These are phyloP conservation scores for Polyrhizophydium stewartii DNA, from an alignment of 371 early-diverging fungal species.

Conservation along the genomic window DNA sequence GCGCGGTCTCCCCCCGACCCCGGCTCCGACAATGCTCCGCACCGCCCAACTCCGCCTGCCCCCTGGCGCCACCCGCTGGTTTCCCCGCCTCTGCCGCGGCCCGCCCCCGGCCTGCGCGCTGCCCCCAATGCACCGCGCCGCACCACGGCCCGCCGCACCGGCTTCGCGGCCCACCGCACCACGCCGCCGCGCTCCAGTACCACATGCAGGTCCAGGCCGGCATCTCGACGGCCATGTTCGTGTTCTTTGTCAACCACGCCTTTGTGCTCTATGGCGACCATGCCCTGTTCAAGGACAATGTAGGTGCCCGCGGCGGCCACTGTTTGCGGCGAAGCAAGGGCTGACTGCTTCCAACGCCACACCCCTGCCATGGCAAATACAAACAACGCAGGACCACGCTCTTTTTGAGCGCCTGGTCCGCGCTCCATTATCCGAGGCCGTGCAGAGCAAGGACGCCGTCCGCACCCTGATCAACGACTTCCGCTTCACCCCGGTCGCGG, in stretches of 20 bases:
- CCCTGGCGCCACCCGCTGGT: no score
- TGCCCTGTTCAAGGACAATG: slow-evolving; percentile 38
- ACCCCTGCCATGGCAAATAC: no score
- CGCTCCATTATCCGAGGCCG: slow-evolving; percentile 1
- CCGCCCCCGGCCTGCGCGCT: no score
- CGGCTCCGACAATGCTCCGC: no score
- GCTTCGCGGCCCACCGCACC: no score
- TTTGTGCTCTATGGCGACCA: slow-evolving; percentile 20
- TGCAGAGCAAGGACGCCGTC: slow-evolving; percentile 13
- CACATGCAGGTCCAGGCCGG: slow-evolving; percentile 3
- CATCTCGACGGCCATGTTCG: slow-evolving; percentile 23
- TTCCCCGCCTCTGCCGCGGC: no score
- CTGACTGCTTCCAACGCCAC: no score
- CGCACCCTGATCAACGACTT: slow-evolving; percentile 20
- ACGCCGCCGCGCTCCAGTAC: not conserved
- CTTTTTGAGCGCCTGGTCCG: slow-evolving; percentile 24
- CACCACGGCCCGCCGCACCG: no score
- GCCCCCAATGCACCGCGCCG: no score
- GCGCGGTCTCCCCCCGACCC: no score
- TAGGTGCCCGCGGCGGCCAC: slow-evolving; percentile 6
- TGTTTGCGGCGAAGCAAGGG: not conserved
- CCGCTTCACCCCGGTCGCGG: slow-evolving; percentile 31
- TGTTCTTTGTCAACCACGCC: slow-evolving; percentile 29
- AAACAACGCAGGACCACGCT: slow-evolving; percentile 22
- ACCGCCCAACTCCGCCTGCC: no score